These are phyloP conservation scores for Eimeria acervulina DNA, from an alignment of 169 alveolate species.

Conservation along the genomic window DNA sequence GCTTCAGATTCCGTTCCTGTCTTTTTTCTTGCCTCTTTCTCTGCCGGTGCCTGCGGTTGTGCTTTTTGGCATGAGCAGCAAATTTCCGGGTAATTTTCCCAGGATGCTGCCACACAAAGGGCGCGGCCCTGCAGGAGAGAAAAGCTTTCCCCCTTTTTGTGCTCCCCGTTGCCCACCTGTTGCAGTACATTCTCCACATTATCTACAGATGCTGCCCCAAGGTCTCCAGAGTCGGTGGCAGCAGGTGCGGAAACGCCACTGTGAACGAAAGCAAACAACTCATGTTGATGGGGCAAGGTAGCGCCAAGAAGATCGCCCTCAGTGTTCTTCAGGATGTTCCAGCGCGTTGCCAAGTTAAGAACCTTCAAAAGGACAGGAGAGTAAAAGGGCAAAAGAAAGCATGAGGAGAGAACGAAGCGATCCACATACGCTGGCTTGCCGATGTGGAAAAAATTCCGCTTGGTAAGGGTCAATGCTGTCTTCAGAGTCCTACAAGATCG, in stretches of 20 bases:
- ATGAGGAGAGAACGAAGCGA: not conserved
- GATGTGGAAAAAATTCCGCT: too few species aligned
- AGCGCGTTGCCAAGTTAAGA: slow-evolving; percentile 24
- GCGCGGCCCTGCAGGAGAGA: slow-evolving; percentile 37
- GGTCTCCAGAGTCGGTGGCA: not conserved
- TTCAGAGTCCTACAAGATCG: not conserved
- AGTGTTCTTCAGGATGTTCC: slow-evolving; percentile 61
- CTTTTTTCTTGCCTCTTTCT: not conserved
- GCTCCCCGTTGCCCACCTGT: not conserved
- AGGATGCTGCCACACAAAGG: slow-evolving; percentile 49
- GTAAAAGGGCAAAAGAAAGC: not conserved
- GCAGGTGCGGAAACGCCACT: not conserved
- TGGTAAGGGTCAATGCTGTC: not conserved
- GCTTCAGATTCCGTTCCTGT: not conserved
- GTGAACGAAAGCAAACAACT: not conserved
- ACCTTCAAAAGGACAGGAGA: not conserved
- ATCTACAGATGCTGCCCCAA: not conserved
- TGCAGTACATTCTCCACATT: not conserved
- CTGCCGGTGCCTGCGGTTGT: not conserved
- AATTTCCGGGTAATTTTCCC: slow-evolving; percentile 8
- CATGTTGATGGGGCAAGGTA: slow-evolving; percentile 11
- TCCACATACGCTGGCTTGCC: not conserved
- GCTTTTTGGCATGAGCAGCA: slow-evolving; percentile 30
- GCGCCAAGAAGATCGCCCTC: not conserved
- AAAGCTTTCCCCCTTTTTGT: not conserved